Percentiles rank a stretch among this genome's conserved stretches.
Evolutionary conservation across 352 stramenopile species (phyloP).

Genomic region (Thraustochytrium sp.): DNA sequence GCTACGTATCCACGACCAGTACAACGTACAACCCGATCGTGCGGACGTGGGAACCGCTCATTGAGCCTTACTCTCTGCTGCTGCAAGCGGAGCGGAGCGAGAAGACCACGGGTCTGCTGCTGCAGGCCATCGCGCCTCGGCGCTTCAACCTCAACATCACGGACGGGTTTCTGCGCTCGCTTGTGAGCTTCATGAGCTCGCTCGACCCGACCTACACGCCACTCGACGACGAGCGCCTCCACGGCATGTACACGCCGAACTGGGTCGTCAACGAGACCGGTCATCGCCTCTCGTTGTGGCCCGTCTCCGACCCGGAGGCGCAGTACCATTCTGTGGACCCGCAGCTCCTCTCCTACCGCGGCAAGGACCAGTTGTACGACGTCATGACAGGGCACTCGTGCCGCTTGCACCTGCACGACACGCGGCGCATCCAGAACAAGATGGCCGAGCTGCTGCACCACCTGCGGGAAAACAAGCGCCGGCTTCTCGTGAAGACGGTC

Average conservation of each 20-base stretch:
- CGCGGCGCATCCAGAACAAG: neutral
- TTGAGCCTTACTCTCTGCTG: constrained; percentile 32
- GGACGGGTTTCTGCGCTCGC: neutral
- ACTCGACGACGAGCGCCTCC: constrained; percentile 38
- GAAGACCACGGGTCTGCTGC: neutral
- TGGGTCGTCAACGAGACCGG: constrained; percentile 41
- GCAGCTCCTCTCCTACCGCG: neutral
- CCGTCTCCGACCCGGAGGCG: neutral
- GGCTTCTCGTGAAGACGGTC: neutral
- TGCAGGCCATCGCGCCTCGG: constrained; percentile 7
- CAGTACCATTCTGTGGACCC: neutral
- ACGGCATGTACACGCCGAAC: constrained; percentile 31
- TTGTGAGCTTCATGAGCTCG: neutral
- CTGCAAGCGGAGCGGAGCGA: neutral
- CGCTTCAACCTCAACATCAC: constrained; percentile 38
- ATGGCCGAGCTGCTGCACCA: constrained; percentile 11
- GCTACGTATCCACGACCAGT: neutral
- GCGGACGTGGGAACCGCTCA: constrained; percentile 25
- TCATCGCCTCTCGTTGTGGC: constrained; percentile 15
- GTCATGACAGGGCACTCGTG: neutral
- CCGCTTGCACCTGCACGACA: constrained; percentile 29
- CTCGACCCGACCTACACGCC: neutral
- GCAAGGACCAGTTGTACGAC: neutral
- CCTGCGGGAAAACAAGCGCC: constrained; percentile 1
- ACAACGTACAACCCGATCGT: constrained; percentile 27